phyloP scores from a whole-genome alignment of 768 basidiomycete genomes.

The Auricularia heimuer region DNA sequence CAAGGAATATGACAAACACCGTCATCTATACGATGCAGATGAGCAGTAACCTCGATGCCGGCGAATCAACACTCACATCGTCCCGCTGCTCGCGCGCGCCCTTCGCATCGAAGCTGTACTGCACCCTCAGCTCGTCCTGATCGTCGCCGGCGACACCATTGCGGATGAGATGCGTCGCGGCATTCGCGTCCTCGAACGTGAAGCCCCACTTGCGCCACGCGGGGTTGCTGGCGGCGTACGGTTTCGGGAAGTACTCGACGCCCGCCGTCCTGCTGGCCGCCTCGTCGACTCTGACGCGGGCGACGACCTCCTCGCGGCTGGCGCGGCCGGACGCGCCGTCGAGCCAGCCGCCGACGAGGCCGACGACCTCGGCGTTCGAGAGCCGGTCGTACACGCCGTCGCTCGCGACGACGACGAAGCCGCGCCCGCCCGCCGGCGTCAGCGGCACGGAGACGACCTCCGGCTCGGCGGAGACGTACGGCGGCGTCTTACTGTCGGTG shows the following conservation, averaged over 20 bases:
- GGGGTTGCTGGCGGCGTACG: slow-evolving; percentile 28
- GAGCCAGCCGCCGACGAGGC: slow-evolving; percentile 40
- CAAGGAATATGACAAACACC: too few species aligned
- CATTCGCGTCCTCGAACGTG: slow-evolving; percentile 33
- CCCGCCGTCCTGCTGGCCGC: slow-evolving; percentile 24
- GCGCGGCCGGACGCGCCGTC: slow-evolving; percentile 15
- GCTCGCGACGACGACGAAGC: slow-evolving; percentile 45
- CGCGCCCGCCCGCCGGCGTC: slow-evolving; percentile 28
- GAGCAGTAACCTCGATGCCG: too few species aligned
- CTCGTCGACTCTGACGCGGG: slow-evolving; percentile 3
- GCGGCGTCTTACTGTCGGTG: slow-evolving; percentile 33
- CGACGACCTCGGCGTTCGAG: slow-evolving; percentile 45
- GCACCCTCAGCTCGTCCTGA: slow-evolving; percentile 15
- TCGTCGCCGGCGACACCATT: slow-evolving; percentile 48
- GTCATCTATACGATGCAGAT: too few species aligned
- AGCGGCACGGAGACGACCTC: slow-evolving; percentile 33
- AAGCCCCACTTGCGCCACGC: slow-evolving; percentile 28
- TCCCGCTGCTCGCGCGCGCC: slow-evolving; percentile 24
- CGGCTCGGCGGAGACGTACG: slow-evolving; percentile 43
- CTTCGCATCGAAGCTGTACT: slow-evolving; percentile 21
- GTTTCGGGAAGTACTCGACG: slow-evolving; percentile 21
- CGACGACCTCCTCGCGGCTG: slow-evolving; percentile 7
- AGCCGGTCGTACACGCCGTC: slow-evolving; percentile 47
- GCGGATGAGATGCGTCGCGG: slow-evolving; percentile 39
- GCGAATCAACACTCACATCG: too few species aligned